phyloP scores from a whole-genome alignment of 306 rosid genomes.

The Gillenia trifoliata region DNA sequence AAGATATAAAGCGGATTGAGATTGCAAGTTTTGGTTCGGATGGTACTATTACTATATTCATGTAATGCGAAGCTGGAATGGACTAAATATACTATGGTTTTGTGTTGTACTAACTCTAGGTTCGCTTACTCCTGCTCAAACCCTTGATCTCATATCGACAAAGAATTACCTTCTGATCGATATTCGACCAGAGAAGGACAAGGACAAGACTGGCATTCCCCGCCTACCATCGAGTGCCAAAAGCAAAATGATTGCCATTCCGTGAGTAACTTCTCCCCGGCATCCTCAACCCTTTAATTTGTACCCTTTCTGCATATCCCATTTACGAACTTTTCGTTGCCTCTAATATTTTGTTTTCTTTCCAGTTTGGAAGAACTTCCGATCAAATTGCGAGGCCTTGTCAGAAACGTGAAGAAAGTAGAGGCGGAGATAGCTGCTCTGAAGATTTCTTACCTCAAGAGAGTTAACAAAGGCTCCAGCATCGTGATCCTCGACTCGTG shows the following conservation, averaged over 20 bases:
- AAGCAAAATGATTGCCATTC: constrained; percentile 65
- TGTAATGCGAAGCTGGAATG: background rate
- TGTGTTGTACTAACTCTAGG: constrained; percentile 40
- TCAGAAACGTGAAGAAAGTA: constrained; percentile 70
- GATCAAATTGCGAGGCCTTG: constrained; percentile 67
- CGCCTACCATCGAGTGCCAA: constrained; percentile 84
- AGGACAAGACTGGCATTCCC: constrained; percentile 83
- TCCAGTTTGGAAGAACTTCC: constrained; percentile 87
- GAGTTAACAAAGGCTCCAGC: constrained; percentile 66
- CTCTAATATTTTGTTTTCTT: background rate
- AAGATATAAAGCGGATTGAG: background rate
- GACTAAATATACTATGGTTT: constrained; percentile 11
- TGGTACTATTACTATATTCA: background rate
- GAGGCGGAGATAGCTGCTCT: constrained; percentile 89
- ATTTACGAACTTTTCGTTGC: background rate
- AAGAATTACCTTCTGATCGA: constrained; percentile 62
- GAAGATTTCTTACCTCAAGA: constrained; percentile 80
- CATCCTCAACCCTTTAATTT: background rate
- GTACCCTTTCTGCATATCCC: background rate
- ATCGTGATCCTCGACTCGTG: constrained; percentile 82
- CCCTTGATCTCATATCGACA: constrained; percentile 69
- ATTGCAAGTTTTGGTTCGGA: background rate
- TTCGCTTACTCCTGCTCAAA: constrained; percentile 79
- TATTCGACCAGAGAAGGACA: constrained; percentile 84
- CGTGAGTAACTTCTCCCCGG: constrained; percentile 52